Evolutionary conservation across 2,329 filamentous ascomycete genomes (phyloP).

Genomic region (Escovopsis weberi): DNA sequence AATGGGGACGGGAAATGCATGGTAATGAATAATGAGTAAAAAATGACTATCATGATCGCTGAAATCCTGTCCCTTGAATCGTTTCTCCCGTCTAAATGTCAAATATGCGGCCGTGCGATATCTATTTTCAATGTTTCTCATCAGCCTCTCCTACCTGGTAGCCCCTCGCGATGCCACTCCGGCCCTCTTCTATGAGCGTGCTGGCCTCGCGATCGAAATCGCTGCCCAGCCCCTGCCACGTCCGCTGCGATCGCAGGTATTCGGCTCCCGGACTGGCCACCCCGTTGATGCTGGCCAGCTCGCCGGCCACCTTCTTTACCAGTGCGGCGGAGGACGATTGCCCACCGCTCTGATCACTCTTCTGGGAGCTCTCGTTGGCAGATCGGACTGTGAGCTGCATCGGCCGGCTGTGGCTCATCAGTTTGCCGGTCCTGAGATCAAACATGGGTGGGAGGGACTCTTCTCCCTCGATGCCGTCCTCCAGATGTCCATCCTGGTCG

Average conservation of each 20-base stretch:
- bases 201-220: conserved; percentile 56
- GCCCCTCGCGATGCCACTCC: conserved; percentile 75
- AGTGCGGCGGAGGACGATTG: conserved; percentile 23
- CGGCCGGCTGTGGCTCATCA: conserved; percentile 65
- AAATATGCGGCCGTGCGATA: not conserved
- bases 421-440: conserved; percentile 75
- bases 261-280: conserved; percentile 85
- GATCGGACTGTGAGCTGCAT: conserved; percentile 36
- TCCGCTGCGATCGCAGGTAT: conserved; percentile 65
- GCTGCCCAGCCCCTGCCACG: conserved; percentile 83
- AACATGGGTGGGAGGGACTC: conserved; percentile 80
- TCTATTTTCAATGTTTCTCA: conserved; percentile 16
- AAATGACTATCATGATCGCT: too few species aligned
- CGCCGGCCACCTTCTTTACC: conserved; percentile 42
- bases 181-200: conserved; percentile 67
- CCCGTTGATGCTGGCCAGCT: conserved; percentile 70
- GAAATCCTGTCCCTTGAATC: not conserved
- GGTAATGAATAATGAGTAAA: too few species aligned
- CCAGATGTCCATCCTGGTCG: conserved; percentile 8
- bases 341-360: conserved; percentile 5
- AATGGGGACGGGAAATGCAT: too few species aligned
- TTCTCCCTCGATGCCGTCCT: conserved; percentile 39
- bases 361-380: conserved; percentile 11
- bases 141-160: conserved; percentile 57
- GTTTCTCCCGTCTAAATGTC: not conserved